Base-by-base conservation (phyloP, 2,329 filamentous ascomycete species). In the Neonectria coccinea region DNA sequence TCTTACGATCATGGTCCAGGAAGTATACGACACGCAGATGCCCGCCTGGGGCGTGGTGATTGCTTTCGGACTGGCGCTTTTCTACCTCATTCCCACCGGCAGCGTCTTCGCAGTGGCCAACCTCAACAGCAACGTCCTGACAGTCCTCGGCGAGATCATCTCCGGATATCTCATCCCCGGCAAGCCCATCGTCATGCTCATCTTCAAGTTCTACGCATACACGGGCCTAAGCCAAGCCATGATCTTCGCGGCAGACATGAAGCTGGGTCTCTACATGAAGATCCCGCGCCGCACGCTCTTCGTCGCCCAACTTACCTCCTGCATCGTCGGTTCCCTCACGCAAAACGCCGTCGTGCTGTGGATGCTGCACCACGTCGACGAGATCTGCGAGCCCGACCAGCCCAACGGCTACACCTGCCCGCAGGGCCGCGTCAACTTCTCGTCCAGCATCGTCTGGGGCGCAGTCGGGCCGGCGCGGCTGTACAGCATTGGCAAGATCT, bases 191-290 rank as follows among this genome's bases (percentile, higher is more conserved):
- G 67, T 66, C 31, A 71, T 66, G 53, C 61, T 71, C 20, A 63
- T 72, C 4, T 72, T 72, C 67, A 71, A 72, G 44, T 64, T 67
- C 1, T 72, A 70, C 27, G 66, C 58, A 9, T 70, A 60, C 54
- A 68, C 56, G 3, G 65, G 47, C 6, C 36, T 74, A n/a, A 78
- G 78, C 22, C 81, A 83, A 56, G 82, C 78, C 0, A 74, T 84
- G 14, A 81, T 79, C 60, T 85, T 84, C 59, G 77, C 79, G 0
- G 76, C 79, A 47, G 83, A 85, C 66, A 78, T 85, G 79, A 85
- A 85, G 68, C 71, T 85, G 14, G 83, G 77, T 1, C 80, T 83
- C 54, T 84, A 85, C 70, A 74, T 85, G 56, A 84, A 86, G 67
- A 80, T 85, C 27, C 80, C 83, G 0, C 80, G 79, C 0, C 76